Evolutionary conservation across 441 rosid species (phyloP), one percentile per base, ranked within the genome.

Genomic region (Melianthus villosus): DNA sequence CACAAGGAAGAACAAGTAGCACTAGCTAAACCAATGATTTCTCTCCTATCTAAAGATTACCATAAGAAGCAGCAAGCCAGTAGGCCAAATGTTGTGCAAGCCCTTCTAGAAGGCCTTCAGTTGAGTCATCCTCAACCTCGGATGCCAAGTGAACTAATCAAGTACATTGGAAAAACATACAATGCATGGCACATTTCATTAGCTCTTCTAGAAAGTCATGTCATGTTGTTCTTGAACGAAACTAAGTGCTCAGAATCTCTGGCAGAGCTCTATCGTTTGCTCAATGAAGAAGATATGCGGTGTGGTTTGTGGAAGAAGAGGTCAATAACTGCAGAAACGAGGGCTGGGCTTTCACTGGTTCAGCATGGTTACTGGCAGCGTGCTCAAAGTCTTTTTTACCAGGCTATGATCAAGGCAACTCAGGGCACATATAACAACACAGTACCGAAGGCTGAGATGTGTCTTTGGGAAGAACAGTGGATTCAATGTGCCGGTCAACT

Each of bases 401-500:
- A 79, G 54, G 98, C 96, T 22, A 84, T 89, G 98, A 73, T 75
- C 50, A 89, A 84, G 77, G 96, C 94, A 61, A 89, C 92, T 53
- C 98, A 89, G 61, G 98, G 94, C 40, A 84, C 98, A 40, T 89
- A 91, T 48, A 85, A 76, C 64, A 91, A 85, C 56, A 67, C 82
- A 0, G 84, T 79, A 22, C 96, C 98, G 1, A 91, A 91, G 71
- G 94, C 94, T 50, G 98, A 91, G 69, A 82, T 91, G 98, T 85
- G 96, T 53, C 77, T 91, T 34, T 91, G 98, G 98, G 98, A 91
- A 77, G 96, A 91, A 66, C 96, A 91, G 40, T 91, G 98, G 98
- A 68, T 84, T 42, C 65, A 72, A 59, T 91, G 98, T 67, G 94
- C 82, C 34, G 68, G 54, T 57, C 98, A 91, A 53, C 93, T 91